Percentiles rank a stretch among this genome's conserved stretches.
These are phyloP conservation scores for Aquilaria sinensis DNA, from an alignment of 345 rosid species.

Conservation along the genomic window DNA sequence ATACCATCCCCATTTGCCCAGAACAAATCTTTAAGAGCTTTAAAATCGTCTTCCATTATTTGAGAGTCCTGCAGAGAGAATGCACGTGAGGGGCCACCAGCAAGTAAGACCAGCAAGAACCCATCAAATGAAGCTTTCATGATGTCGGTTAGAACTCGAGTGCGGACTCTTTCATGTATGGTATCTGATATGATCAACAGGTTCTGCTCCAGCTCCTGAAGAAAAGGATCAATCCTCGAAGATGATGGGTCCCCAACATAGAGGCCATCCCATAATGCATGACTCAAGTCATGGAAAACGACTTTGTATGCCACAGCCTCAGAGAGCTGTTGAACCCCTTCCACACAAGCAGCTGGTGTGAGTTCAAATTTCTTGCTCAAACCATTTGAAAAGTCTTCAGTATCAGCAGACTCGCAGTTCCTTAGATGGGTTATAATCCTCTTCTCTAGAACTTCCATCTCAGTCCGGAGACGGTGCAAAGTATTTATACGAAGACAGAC, in stretches of 20 bases:
- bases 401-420: conserved; percentile 85
- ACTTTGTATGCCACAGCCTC: conserved; percentile 80
- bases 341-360: conserved; percentile 73
- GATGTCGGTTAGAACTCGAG: conserved; percentile 65
- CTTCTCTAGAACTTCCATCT: conserved; percentile 77
- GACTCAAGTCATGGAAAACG: conserved; percentile 77
- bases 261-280: conserved; percentile 82
- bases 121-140: conserved; percentile 96
- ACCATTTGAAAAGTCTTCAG: conserved; percentile 80
- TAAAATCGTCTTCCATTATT: conserved; percentile 85
- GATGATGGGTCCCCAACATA: conserved; percentile 74
- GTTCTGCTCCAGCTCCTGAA: conserved; percentile 67
- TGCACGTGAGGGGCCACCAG: conserved; percentile 90
- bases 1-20: conserved; percentile 97
- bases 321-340: conserved; percentile 85
- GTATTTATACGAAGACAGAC: conserved; percentile 76
- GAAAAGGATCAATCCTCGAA: conserved; percentile 69
- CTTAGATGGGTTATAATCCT: conserved; percentile 82
- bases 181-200: conserved; percentile 60
- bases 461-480: conserved; percentile 66
- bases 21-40: conserved; percentile 77
- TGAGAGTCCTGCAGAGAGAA: conserved; percentile 71
- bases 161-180: conserved; percentile 74
- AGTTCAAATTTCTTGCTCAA: conserved; percentile 81
- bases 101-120: conserved; percentile 81